Percentiles rank a stretch among this genome's conserved stretches.
phyloP scores from a whole-genome alignment of 2,329 filamentous ascomycete species.

The Cyphellophora europaea region DNA sequence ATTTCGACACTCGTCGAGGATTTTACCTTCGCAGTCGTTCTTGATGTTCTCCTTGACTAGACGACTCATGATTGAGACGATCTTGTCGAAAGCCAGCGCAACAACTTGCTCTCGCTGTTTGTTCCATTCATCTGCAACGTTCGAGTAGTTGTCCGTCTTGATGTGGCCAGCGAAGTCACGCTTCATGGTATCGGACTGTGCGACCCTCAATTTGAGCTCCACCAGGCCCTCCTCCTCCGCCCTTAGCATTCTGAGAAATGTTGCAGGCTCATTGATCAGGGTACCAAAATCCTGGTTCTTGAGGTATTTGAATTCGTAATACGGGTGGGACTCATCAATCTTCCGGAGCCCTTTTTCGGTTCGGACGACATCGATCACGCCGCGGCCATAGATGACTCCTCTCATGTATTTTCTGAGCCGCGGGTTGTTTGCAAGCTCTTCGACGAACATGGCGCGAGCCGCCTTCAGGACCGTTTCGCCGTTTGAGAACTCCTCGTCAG shows the following conservation, averaged over 20 bases:
- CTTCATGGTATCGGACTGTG: slow-evolving; percentile 66
- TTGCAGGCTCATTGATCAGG: slow-evolving; percentile 71
- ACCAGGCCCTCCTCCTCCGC: slow-evolving; percentile 90
- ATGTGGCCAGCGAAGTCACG: slow-evolving; percentile 73
- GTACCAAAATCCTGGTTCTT: slow-evolving; percentile 78
- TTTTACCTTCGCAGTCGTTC: slow-evolving; percentile 85
- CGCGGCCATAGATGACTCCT: slow-evolving; percentile 71
- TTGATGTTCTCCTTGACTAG: slow-evolving; percentile 91
- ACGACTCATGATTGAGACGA: slow-evolving; percentile 76
- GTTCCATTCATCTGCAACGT: slow-evolving; percentile 92
- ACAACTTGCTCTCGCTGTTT: slow-evolving; percentile 75
- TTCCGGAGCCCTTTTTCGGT: slow-evolving; percentile 90
- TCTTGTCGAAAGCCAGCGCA: slow-evolving; percentile 68
- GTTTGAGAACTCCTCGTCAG: slow-evolving; percentile 64
- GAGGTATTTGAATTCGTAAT: slow-evolving; percentile 96
- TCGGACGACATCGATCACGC: slow-evolving; percentile 74
- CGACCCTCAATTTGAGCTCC: slow-evolving; percentile 71
- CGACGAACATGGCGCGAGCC: slow-evolving; percentile 78
- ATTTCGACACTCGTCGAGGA: slow-evolving; percentile 79
- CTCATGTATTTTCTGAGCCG: slow-evolving; percentile 83
- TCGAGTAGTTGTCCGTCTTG: slow-evolving; percentile 89
- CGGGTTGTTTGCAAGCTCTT: slow-evolving; percentile 81
- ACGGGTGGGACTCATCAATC: slow-evolving; percentile 90
- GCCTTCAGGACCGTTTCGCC: slow-evolving; percentile 66
- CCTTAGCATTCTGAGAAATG: slow-evolving; percentile 95